A percentile compares a stretch with the other conserved stretches of the same genome.
Evolutionary conservation across 352 stramenopile species (phyloP).

Genomic region (Pythium insidiosum): DNA sequence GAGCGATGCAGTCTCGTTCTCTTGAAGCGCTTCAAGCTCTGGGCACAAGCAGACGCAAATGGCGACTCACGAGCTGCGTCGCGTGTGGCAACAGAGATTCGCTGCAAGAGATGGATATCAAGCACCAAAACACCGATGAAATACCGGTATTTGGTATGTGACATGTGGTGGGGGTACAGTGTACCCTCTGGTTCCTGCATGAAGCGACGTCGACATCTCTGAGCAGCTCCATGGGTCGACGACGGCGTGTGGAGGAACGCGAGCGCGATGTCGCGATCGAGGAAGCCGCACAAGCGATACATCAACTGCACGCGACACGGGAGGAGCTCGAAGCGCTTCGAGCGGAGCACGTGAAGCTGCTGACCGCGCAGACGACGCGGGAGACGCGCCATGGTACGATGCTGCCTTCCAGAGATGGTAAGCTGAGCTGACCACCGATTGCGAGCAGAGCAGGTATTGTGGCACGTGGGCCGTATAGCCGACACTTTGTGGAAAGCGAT

Average conservation of each 20-base stretch:
- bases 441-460: slow-evolving; percentile 15
- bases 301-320: slow-evolving; percentile 5
- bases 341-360: slow-evolving; percentile 3
- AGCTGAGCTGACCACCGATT: no score
- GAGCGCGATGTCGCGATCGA: slow-evolving; percentile 27
- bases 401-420: no score
- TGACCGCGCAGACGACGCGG: slow-evolving; percentile 1
- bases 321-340: slow-evolving; percentile 5
- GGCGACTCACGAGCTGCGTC: background rate
- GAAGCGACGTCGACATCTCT: background rate
- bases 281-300: slow-evolving; percentile 17
- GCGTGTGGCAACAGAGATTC: no score
- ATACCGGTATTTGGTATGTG: background rate
- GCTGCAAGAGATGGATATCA: no score
- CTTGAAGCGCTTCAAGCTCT: no score
- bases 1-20: background rate
- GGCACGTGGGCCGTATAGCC: slow-evolving; percentile 13
- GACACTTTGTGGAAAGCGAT: slow-evolving; percentile 14
- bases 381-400: background rate
- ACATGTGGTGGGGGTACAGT: no score
- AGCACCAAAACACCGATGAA: background rate
- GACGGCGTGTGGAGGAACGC: slow-evolving; percentile 1
- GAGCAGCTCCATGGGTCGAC: background rate
- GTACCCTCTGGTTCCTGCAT: no score
- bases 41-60: no score